Evolutionary conservation across 176 grass and related monocot genomes (phyloP).

Genomic region (Avena insularis): DNA sequence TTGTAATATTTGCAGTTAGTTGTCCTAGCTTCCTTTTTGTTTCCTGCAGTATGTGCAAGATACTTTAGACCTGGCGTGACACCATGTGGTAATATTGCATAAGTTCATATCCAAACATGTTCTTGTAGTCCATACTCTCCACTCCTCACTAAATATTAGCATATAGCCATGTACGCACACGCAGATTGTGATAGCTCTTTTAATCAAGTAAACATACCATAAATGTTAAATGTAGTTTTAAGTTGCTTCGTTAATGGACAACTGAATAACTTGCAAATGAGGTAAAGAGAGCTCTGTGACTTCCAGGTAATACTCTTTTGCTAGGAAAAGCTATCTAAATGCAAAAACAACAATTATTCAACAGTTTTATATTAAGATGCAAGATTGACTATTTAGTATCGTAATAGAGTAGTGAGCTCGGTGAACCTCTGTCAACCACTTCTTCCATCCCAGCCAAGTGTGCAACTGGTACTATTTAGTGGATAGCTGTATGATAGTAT

Average conservation of each 20-base stretch:
- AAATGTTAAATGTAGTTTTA: neutral
- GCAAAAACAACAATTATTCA: neutral
- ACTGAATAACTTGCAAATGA: neutral
- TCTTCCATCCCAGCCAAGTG: neutral
- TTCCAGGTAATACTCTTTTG: neutral
- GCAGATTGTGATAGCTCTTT: conserved; percentile 7
- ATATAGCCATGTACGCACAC: neutral
- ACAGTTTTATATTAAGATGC: neutral
- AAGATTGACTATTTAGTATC: neutral
- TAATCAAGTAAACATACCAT: neutral
- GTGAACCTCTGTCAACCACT: neutral
- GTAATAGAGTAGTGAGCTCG: neutral
- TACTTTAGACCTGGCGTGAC: neutral
- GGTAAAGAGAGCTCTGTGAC: neutral
- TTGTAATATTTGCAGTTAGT: neutral
- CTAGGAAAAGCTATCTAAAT: neutral
- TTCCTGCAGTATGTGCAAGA: neutral
- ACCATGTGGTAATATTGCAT: neutral
- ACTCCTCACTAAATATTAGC: neutral
- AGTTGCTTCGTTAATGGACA: neutral
- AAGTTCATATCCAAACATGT: neutral
- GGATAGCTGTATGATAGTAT: neutral
- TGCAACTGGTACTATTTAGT: neutral
- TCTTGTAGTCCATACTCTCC: neutral
- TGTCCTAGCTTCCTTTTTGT: neutral